Percentiles rank a stretch among this genome's conserved stretches.
These are phyloP conservation scores for Penicillium capsulatum DNA, from an alignment of 2,329 filamentous ascomycete genomes.

Conservation along the genomic window DNA sequence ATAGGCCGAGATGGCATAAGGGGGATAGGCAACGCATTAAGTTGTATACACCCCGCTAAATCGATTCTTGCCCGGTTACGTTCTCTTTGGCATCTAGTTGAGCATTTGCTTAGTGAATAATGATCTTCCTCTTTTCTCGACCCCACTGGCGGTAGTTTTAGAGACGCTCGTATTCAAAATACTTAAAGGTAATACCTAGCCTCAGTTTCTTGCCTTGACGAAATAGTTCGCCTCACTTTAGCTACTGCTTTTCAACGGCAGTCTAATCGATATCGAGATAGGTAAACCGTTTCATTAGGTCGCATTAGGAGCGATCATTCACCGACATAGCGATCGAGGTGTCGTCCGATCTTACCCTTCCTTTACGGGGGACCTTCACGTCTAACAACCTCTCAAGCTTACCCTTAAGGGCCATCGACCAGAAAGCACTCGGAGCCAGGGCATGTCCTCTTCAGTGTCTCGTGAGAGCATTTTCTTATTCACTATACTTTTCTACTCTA, in stretches of 20 bases:
- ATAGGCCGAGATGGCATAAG: slow-evolving; percentile 12
- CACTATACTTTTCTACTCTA: too few species aligned
- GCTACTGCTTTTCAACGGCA: slow-evolving; percentile 12
- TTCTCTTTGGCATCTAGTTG: slow-evolving; percentile 12
- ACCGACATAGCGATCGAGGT: slow-evolving; percentile 11
- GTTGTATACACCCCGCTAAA: slow-evolving; percentile 14
- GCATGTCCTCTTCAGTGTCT: too few species aligned
- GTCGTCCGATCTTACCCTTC: slow-evolving; percentile 5
- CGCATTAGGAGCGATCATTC: slow-evolving; percentile 6
- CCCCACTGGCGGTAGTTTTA: slow-evolving; percentile 2
- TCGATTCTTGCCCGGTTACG: slow-evolving; percentile 6
- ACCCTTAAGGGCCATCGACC: neutral
- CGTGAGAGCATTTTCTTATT: too few species aligned
- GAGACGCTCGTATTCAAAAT: slow-evolving; percentile 5
- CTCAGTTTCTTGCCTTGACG: slow-evolving; percentile 8
- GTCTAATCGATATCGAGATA: slow-evolving; percentile 18
- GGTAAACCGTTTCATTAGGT: slow-evolving; percentile 11
- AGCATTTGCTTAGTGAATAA: slow-evolving; percentile 11
- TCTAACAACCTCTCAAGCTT: slow-evolving; percentile 8
- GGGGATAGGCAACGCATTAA: slow-evolving; percentile 6
- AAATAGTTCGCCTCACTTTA: slow-evolving; percentile 7
- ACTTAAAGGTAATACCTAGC: slow-evolving; percentile 10
- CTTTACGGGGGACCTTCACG: slow-evolving; percentile 2
- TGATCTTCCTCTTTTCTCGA: slow-evolving; percentile 10
- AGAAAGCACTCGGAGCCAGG: slow-evolving; percentile 7